phyloP scores from a whole-genome alignment of 2,329 filamentous ascomycete genomes.

The Truncatella angustata region DNA sequence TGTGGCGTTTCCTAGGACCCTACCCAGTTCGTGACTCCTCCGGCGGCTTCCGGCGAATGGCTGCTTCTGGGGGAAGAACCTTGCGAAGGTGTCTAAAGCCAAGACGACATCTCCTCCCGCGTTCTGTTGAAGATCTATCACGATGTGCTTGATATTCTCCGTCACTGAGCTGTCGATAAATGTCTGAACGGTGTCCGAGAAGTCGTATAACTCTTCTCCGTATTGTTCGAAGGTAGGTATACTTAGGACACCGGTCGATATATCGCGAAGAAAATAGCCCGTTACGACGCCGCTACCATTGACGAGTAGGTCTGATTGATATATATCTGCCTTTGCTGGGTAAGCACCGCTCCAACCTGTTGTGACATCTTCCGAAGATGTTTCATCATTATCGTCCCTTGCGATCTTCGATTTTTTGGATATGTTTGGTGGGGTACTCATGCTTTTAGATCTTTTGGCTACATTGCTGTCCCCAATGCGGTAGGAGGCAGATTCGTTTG shows the following conservation, averaged over 20 bases:
- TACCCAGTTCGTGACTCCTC: constrained; percentile 15
- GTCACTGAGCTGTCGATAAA: constrained; percentile 16
- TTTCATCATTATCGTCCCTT: too few species aligned
- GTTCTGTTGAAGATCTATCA: constrained; percentile 23
- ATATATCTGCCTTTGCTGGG: constrained; percentile 13
- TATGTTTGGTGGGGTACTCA: too few species aligned
- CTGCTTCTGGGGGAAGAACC: constrained; percentile 19
- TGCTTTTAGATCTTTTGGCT: not conserved
- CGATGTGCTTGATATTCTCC: constrained; percentile 14
- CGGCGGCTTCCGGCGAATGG: constrained; percentile 19
- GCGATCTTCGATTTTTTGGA: too few species aligned
- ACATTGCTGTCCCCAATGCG: constrained; percentile 15
- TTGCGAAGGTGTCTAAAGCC: constrained; percentile 18
- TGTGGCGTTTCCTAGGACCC: constrained; percentile 15
- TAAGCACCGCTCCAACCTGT: constrained; percentile 10
- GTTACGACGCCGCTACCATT: constrained; percentile 13
- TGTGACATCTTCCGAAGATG: too few species aligned
- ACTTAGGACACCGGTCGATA: constrained; percentile 33
- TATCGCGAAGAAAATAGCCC: constrained; percentile 20
- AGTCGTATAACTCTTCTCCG: constrained; percentile 24
- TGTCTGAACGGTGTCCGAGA: constrained; percentile 26
- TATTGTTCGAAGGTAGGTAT: constrained; percentile 35
- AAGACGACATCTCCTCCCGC: constrained; percentile 15
- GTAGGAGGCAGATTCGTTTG: constrained; percentile 4
- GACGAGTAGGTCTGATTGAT: constrained; percentile 16